A percentile compares a stretch with the other conserved stretches of the same genome.
Conservation (phyloP, 2,329 filamentous ascomycete species). For the Sclerotinia sclerotiorum region DNA sequence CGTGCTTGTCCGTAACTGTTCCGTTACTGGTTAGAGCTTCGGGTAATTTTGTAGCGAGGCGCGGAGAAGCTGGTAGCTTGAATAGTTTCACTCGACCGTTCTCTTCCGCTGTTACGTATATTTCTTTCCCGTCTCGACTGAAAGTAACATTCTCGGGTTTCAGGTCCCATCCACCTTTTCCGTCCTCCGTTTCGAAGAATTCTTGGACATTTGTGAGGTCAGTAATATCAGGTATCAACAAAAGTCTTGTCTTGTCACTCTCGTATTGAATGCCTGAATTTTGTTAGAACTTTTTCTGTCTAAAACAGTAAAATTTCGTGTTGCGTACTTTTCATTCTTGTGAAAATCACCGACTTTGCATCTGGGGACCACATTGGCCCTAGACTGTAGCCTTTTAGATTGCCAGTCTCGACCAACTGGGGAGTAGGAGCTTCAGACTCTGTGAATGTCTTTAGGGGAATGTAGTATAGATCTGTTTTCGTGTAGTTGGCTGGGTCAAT, state of each 20-base stretch:
- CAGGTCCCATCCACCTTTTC: conserved; percentile 61
- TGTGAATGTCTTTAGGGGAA: conserved; percentile 62
- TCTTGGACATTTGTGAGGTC: conserved; percentile 59
- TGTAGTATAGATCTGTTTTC: conserved; percentile 77
- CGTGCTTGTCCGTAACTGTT: conserved; percentile 53
- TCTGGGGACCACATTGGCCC: conserved; percentile 72
- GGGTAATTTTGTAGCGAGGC: conserved; percentile 51
- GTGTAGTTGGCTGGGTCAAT: conserved; percentile 73
- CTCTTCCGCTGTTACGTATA: conserved; percentile 76
- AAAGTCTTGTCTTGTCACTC: conserved; percentile 69
- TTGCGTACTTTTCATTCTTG: conserved; percentile 65
- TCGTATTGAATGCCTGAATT: conserved; percentile 64
- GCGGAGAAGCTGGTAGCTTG: conserved; percentile 57
- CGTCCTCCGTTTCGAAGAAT: conserved; percentile 61
- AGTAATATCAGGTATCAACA: conserved; percentile 62
- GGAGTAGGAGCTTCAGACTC: conserved; percentile 52
- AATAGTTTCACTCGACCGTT: conserved; percentile 62
- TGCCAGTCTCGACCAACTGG: conserved; percentile 55
- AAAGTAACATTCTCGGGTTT: conserved; percentile 58
- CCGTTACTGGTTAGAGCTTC: conserved; percentile 53
- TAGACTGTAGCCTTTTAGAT: conserved; percentile 62
- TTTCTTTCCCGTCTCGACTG: conserved; percentile 57
- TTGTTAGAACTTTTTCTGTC: neutral
- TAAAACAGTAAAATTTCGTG: neutral
- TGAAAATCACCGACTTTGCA: conserved; percentile 70